Evolutionary conservation across 768 basidiomycete genomes (phyloP), one percentile per base, ranked within the genome.

Genomic region (Termitomyces sp.): DNA sequence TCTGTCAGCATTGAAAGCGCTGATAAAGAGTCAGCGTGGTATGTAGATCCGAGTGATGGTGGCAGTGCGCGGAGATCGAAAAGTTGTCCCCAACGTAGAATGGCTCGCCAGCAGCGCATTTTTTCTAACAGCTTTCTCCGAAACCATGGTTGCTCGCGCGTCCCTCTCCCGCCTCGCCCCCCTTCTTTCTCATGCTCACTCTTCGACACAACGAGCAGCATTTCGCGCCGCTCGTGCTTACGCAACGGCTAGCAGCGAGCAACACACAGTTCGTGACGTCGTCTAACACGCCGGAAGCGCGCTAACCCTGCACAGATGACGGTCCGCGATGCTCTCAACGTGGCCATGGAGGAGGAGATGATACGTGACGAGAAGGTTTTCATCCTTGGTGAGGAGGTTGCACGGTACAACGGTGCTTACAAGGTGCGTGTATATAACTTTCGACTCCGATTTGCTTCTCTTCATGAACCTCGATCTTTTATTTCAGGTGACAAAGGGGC

Each of bases 321-420:
- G 55, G 96, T 97, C 61, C 93, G 97, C 69, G 97, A 99, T 56
- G 97, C 97, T 44, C 88, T 99, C 63, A 98, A 98, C 76, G 77
- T 87, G 55, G 97, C 97, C 30, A 95, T 99, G 92, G 97, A 98
- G 78, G 97, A 99, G 77, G 97, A 99, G 78, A 98, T 99, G 97
- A 72, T 88, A 66, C 87, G 93, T 45, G 97, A 99, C 74, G 91
- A 95, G 72, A 88, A 79, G 36, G 97, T 99, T 42, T 99, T 96
- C 75, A 76, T 99, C 67, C 74, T 99, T 61, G 97, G 97, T 58
- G 97, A 99, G 76, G 97, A 99, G 71, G 97, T 99, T 60, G 96
- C 96, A 50, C 86, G 93, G 65, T 99, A 99, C 80, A 98, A 99
- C 71, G 93, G 93, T 74, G 94, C 94, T 62, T 95, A 95, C 85